Evolutionary conservation across 2,329 filamentous ascomycete genomes (phyloP), one percentile per base, ranked within the genome.

Genomic region (Dothideomycetidae sp.): DNA sequence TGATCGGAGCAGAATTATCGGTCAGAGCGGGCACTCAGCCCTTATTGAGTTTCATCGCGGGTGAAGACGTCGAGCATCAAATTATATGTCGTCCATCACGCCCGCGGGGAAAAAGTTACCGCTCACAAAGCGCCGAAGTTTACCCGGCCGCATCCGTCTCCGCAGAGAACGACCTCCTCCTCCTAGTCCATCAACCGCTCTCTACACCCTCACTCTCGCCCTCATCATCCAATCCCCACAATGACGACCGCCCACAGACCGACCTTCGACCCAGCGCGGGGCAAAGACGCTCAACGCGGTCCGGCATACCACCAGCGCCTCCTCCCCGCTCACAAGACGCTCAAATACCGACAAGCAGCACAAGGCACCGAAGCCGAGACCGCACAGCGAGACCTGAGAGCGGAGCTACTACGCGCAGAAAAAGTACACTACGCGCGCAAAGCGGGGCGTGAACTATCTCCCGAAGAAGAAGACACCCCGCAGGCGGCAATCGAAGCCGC

Each of bases 291-390:
- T 52, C 79, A 85, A 42, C 80, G 85, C 52, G 90, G 90, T 33
- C 82, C 84, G 34, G 88, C 85, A 50, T 96, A 94, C 66, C 90
- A 98, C 57, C 88, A 96, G 61, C 81, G 90, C 50, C 79, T 96
- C 11, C 77, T 94, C 10, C 88, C 90, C 21, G 90, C 90, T 19
- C 81, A 98, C 59, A 96, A 83, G 10, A 78, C 83, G 46, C 77
- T 98, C 54, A 98, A 98, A 64, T 81, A 78, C 55, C 75, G 84
- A 15, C 74, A 90, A 64, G 70, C 80, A n/a, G 86, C 85, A 31
- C 90, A 98, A 64, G 90, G 90, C 50, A 82, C 83, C 47, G 78
- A 76, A 46, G 78, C 78, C 23, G 84, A 92, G 46, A 55, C 63
- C 33, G 60, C 70, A 47, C 63, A 70, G 37, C 82, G 81, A 54